Base-by-base conservation (phyloP, 805 yeast genomes). In the Saccharomyces mikatae region DNA sequence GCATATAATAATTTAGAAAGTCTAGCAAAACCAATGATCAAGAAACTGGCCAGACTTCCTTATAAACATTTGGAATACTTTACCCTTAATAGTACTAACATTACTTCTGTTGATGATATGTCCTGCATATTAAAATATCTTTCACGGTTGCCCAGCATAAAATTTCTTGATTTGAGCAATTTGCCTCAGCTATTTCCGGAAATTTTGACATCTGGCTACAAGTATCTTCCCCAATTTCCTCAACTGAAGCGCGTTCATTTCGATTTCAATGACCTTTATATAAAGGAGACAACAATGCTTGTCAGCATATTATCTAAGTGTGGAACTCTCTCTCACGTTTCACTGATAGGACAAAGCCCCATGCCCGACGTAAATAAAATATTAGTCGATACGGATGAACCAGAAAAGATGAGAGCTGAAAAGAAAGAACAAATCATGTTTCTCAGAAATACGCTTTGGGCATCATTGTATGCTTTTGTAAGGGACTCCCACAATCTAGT, bases 91-190 rank as follows among this genome's bases (percentile, higher is more conserved):
- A 76, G 86, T 28, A 82, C 92, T 9, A 79, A 80, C 59, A 70
- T 86, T 21, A 62, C 76, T 11, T 80, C 81, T 60, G 76, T 76
- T 47, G 77, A 80, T 29, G 83, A 79, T 56, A 73, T 78, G 52
- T 75, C 80, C 46, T 54, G 70, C 52, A 62, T 85, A 56, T 77
- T 84, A 54, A 74, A 78, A 54, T 60, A 78, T 11, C 62, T 83
- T 26, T 74, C 87, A 27, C 76, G 73, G 54, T 67, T 84, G 30
- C 84, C 86, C 22, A 73, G 76, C 48, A 74, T 91, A 58, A 79
- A 80, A 60, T 88, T 85, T 62, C 72, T 91, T 56, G 97, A 91
- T 67, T 66, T 91, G 52, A 85, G 94, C 51, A 80, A 82, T 58
- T 81, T 89, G 64, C 80, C 84, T 21, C 75, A 75, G 47, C 68